A percentile compares a stretch with the other conserved stretches of the same genome.
Conservation (phyloP, 495 filamentous ascomycete genomes). For the Penicillium simplicissimum region DNA sequence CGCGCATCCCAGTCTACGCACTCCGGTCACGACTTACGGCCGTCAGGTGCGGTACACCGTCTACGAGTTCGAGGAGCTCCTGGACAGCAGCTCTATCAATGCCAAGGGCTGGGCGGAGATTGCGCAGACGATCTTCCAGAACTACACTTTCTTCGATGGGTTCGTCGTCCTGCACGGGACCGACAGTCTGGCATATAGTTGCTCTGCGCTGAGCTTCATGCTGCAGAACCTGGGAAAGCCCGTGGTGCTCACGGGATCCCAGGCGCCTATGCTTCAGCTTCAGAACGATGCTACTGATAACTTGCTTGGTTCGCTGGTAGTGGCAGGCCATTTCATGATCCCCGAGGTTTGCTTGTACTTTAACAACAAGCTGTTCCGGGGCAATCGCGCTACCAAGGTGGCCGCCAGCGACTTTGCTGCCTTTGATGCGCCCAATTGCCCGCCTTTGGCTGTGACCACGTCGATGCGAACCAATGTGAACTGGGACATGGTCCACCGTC, state of each 20-base stretch:
- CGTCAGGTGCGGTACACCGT: constrained; percentile 83
- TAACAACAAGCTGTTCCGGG: constrained; percentile 87
- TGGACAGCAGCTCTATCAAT: constrained; percentile 92
- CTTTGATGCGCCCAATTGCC: constrained; percentile 82
- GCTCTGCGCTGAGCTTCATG: constrained; percentile 94
- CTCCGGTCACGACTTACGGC: constrained; percentile 78
- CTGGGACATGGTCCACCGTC: constrained; percentile 79
- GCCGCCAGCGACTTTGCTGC: constrained; percentile 84
- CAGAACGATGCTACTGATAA: constrained; percentile 98
- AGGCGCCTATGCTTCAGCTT: constrained; percentile 88
- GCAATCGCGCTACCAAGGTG: constrained; percentile 87
- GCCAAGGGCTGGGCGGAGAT: constrained; percentile 90
- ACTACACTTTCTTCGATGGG: constrained; percentile 89
- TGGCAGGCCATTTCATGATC: constrained; percentile 94
- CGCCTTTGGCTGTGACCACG: constrained; percentile 76
- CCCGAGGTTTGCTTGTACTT: constrained; percentile 97
- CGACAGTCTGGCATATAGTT: constrained; percentile 88
- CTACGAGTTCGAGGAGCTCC: constrained; percentile 80
- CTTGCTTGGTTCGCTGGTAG: constrained; percentile 84
- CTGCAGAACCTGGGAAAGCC: constrained; percentile 88
- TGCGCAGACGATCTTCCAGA: constrained; percentile 64
- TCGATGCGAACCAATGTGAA: constrained; percentile 79
- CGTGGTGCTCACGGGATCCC: constrained; percentile 86
- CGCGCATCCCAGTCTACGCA: constrained; percentile 64
- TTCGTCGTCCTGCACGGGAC: constrained; percentile 98